Conservation (phyloP, 768 basidiomycete species). For the Zangia roseola region DNA sequence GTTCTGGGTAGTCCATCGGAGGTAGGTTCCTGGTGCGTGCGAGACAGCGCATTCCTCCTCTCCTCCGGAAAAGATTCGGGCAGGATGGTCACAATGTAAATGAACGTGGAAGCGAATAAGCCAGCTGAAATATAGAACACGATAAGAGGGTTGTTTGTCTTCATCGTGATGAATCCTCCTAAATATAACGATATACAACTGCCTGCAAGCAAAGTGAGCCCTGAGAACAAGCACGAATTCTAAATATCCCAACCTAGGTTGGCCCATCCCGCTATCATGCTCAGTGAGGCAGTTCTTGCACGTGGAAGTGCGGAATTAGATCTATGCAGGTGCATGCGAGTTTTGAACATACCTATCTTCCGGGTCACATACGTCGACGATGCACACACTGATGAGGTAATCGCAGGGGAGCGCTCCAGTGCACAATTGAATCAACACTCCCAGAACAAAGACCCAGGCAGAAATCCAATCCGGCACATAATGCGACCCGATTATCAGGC, state of each 20-base stretch:
- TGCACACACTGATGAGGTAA: constrained; percentile 28
- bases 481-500: constrained; percentile 19
- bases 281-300: constrained; percentile 27
- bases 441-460: constrained; percentile 17
- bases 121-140: constrained; percentile 22
- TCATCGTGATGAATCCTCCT: constrained; percentile 32
- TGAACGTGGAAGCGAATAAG: constrained; percentile 13
- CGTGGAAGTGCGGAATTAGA: constrained; percentile 9
- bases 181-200: constrained; percentile 25
- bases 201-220: constrained; percentile 19
- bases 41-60: constrained; percentile 18
- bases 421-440: constrained; percentile 17
- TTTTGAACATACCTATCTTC: constrained; percentile 22
- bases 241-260: constrained; percentile 19
- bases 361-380: constrained; percentile 25
- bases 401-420: constrained; percentile 1
- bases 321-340: not conserved
- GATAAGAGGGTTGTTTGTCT: constrained; percentile 17
- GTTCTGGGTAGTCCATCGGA: not conserved
- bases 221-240: not conserved
- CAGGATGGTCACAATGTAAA: constrained; percentile 25
- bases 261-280: constrained; percentile 29
- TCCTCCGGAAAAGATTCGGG: constrained; percentile 32
- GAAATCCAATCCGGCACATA: constrained; percentile 12
- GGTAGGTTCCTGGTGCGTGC: constrained; percentile 1